phyloP scores from a whole-genome alignment of 2,329 filamentous ascomycete genomes.

The Pyrenophora tritici-repentis region DNA sequence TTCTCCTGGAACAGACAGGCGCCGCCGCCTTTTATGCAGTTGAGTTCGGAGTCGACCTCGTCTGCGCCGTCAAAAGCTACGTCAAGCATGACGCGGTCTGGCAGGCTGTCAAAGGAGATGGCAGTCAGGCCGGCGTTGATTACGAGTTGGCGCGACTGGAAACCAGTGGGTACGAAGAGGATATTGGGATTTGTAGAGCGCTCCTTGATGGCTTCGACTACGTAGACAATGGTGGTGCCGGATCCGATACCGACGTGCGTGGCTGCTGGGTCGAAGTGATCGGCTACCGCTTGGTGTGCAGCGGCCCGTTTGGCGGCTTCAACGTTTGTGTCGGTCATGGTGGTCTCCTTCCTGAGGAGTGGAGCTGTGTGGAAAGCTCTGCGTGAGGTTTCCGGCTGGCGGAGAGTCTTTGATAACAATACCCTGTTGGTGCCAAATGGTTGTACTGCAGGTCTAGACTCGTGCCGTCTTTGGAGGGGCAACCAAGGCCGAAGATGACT shows the following conservation, averaged over 20 bases:
- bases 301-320: constrained; percentile 77
- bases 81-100: constrained; percentile 69
- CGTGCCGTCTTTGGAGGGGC: constrained; percentile 24
- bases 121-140: constrained; percentile 76
- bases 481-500: constrained; percentile 33
- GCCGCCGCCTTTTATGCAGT: constrained; percentile 96
- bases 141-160: constrained; percentile 87
- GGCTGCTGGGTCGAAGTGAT: constrained; percentile 69
- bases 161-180: constrained; percentile 90
- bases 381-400: neutral
- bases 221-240: constrained; percentile 81
- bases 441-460: constrained; percentile 6
- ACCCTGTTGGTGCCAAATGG: constrained; percentile 6
- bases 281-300: constrained; percentile 71
- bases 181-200: constrained; percentile 57
- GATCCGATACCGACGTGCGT: constrained; percentile 78
- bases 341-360: constrained; percentile 2
- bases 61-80: constrained; percentile 96
- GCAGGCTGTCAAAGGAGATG: constrained; percentile 76
- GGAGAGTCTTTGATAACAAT: neutral
- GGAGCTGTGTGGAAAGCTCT: constrained; percentile 15
- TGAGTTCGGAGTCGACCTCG: constrained; percentile 91
- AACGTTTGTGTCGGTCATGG: constrained; percentile 50
- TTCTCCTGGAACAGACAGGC: constrained; percentile 99
- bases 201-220: constrained; percentile 75